Evolutionary conservation across 2,329 filamentous ascomycete species (phyloP).

Genomic region (Beauveria caledonica): DNA sequence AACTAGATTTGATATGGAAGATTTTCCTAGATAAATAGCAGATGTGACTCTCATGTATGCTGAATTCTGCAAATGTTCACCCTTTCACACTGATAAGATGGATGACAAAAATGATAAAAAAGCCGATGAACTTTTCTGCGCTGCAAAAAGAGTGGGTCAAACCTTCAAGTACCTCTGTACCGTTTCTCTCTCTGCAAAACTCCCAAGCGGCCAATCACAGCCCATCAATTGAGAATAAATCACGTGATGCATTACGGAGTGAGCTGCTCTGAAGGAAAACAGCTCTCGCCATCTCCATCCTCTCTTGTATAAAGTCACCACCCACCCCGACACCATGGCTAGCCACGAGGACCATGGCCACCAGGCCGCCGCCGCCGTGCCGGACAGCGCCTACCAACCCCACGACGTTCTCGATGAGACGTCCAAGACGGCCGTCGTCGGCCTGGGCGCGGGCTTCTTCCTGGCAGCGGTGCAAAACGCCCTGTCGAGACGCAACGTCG

Average conservation of each 20-base stretch:
- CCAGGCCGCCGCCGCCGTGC: slow-evolving; percentile 13
- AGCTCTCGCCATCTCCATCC: slow-evolving; percentile 7
- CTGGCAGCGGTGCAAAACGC: slow-evolving; percentile 79
- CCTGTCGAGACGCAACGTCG: slow-evolving; percentile 72
- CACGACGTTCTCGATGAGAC: slow-evolving; percentile 66
- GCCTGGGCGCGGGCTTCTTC: slow-evolving; percentile 60
- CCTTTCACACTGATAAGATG: not conserved
- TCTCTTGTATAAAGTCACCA: not conserved
- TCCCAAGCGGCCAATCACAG: slow-evolving; percentile 21
- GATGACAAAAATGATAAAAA: not conserved
- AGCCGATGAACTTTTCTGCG: not conserved
- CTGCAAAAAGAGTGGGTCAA: not conserved
- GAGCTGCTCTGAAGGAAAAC: not conserved
- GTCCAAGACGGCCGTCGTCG: slow-evolving; percentile 55
- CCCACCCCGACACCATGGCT: slow-evolving; percentile 23
- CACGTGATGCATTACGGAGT: slow-evolving; percentile 23
- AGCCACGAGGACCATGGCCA: slow-evolving; percentile 22
- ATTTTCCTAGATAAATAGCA: not conserved
- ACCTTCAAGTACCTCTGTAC: not conserved
- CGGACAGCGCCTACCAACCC: slow-evolving; percentile 49
- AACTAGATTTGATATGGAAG: not conserved
- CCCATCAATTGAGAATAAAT: slow-evolving; percentile 27
- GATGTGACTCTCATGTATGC: not conserved
- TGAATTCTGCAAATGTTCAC: not conserved
- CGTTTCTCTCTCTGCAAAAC: not conserved